Conservation (phyloP, 2,329 filamentous ascomycete genomes). For the Nigrograna mackinnonii region DNA sequence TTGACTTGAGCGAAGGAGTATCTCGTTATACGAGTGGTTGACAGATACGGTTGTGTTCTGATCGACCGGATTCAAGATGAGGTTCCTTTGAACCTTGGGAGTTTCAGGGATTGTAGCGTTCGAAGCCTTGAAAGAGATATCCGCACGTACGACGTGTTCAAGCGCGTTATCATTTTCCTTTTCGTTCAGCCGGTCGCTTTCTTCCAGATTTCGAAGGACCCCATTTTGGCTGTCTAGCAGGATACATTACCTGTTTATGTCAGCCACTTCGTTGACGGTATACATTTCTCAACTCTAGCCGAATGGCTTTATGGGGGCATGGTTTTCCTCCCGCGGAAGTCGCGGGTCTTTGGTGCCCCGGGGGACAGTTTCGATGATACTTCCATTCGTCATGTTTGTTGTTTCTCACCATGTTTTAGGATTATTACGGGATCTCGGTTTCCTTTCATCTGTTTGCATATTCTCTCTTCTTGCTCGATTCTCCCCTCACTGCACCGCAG, state of each 20-base stretch:
- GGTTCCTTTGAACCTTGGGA: slow-evolving; percentile 6
- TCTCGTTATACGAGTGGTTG: too few relatives aligned
- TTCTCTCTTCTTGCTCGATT: slow-evolving; percentile 2
- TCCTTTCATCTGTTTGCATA: neutral
- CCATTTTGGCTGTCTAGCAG: too few relatives aligned
- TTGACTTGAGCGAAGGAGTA: too few relatives aligned
- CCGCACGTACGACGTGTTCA: neutral
- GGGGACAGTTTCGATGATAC: slow-evolving; percentile 8
- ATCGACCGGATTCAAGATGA: slow-evolving; percentile 10
- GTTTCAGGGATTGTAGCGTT: neutral
- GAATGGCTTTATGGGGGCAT: too few relatives aligned
- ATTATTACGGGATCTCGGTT: too few relatives aligned
- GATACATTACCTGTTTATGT: too few relatives aligned
- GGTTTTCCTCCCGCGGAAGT: too few relatives aligned
- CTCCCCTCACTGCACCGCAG: slow-evolving; percentile 5
- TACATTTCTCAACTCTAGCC: too few relatives aligned
- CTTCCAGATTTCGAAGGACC: too few relatives aligned
- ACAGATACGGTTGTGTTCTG: neutral
- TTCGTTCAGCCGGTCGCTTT: too few relatives aligned
- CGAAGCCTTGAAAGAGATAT: neutral
- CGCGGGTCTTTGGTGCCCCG: slow-evolving; percentile 31
- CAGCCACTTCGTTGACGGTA: too few relatives aligned
- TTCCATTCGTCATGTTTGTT: slow-evolving; percentile 2
- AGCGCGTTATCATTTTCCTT: slow-evolving; percentile 30
- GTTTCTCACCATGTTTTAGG: too few relatives aligned